These are phyloP conservation scores for Ustilago shanxiensis DNA, from an alignment of 1,284 basidiomycete genomes.

Conservation along the genomic window DNA sequence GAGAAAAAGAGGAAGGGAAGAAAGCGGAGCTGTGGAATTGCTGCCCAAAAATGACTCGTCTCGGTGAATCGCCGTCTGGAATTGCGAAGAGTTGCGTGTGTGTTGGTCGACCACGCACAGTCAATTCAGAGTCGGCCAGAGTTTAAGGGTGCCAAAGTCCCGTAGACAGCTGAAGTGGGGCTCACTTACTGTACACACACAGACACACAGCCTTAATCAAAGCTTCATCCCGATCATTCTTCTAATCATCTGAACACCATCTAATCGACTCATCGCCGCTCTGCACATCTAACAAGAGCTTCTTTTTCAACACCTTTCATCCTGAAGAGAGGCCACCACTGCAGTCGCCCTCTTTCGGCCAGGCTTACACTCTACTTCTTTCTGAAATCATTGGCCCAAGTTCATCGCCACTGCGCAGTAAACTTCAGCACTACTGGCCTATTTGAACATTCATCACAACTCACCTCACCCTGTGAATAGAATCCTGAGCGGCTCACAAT, in stretches of 20 bases:
- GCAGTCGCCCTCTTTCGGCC: conserved; percentile 23
- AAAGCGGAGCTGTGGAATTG: background rate
- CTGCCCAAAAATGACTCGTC: too few species aligned
- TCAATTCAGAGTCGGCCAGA: too few species aligned
- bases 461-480: too few species aligned
- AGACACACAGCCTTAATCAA: background rate
- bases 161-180: too few species aligned
- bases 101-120: too few species aligned
- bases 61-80: too few species aligned
- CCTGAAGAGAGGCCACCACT: conserved; percentile 26
- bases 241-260: background rate
- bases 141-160: too few species aligned
- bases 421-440: background rate
- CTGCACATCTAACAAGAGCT: background rate
- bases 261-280: background rate
- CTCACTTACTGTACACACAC: conserved; percentile 1
- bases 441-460: background rate
- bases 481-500: too few species aligned
- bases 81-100: too few species aligned
- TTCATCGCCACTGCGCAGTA: conserved; percentile 2
- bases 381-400: too few species aligned
- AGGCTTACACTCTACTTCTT: background rate
- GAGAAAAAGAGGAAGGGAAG: background rate
- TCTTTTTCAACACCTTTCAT: background rate
- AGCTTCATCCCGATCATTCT: background rate